Conservation (phyloP, 1,284 basidiomycete species). For the Leccinum pseudoinsigne region DNA sequence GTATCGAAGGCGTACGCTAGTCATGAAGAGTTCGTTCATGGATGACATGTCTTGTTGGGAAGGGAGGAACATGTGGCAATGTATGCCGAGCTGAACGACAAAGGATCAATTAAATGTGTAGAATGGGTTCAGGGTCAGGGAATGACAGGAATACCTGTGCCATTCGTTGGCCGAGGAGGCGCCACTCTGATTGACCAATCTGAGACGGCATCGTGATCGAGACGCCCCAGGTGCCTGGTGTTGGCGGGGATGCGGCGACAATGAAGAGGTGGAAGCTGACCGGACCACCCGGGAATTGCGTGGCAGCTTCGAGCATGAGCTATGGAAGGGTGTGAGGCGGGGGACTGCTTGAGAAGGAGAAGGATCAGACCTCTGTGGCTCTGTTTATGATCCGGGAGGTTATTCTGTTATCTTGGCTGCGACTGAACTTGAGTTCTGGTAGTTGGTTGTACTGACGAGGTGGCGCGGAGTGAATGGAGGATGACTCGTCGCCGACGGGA, state of each 20-base stretch:
- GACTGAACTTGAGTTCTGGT: slow-evolving; percentile 44
- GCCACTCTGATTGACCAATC: slow-evolving; percentile 39
- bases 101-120: slow-evolving; percentile 17
- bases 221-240: slow-evolving; percentile 35
- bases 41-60: slow-evolving; percentile 43
- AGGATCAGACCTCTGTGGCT: slow-evolving; percentile 44
- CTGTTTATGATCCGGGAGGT: slow-evolving; percentile 42
- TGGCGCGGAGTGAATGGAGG: slow-evolving; percentile 29
- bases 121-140: slow-evolving; percentile 9
- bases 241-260: slow-evolving; percentile 50
- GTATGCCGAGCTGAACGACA: slow-evolving; percentile 47
- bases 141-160: slow-evolving; percentile 40
- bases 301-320: slow-evolving; percentile 33
- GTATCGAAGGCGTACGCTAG: slow-evolving; percentile 44
- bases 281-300: slow-evolving; percentile 36
- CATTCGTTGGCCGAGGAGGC: slow-evolving; percentile 43
- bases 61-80: slow-evolving; percentile 58
- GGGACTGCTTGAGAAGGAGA: background rate
- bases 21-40: slow-evolving; percentile 51
- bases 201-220: slow-evolving; percentile 23
- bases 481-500: slow-evolving; percentile 37
- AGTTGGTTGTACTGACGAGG: slow-evolving; percentile 39
- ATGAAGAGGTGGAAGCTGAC: slow-evolving; percentile 55
- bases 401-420: slow-evolving; percentile 43
- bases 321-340: background rate